Base-by-base conservation (phyloP, 495 filamentous ascomycete genomes). In the Neurospora sp. region DNA sequence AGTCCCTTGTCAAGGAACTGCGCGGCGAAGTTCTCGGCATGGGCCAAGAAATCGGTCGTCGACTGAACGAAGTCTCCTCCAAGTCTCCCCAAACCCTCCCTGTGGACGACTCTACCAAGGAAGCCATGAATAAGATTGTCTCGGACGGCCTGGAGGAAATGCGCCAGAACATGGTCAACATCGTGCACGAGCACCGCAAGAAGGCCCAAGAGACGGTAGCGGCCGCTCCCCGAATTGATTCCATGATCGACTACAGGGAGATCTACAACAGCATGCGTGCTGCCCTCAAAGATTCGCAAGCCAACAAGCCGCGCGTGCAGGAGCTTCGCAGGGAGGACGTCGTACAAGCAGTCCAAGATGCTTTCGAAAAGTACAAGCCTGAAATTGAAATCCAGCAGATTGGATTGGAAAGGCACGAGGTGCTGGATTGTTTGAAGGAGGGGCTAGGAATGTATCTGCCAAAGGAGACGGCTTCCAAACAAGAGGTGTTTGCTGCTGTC, bases 11-110 rank as follows among this genome's bases (percentile, higher is more conserved):
- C 14, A 90, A 93, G 47, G 94, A 98, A 75, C 85, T 99, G 44
- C 90, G 94, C 20, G 93, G 94, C 14, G 94, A 98, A 77, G 94
- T 98, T 8, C 87, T 98, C 2, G 94, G 93, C 4, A 97, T 98
- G 95, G 93, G 94, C 6, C 85, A 94, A 71, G 90, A 97, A 75
- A 86, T 98, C 38, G 93, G 90, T 39, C 88, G 92, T n/a, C 90
- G 92, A 77, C 84, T 98, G 3, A 93, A 97, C 71, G 87, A 92
- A 59, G 84, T 86, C 2, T 77, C 75, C 71, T 87, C 89, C 39
- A 83, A 84, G 22, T 81, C 83, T 59, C 9, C 31, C 4, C 39
- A 61, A 45, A 40, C n/a, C 35, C 20, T 22, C 35, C 35, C 14
- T 79, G 80, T 37, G 83, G 84, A 87, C 4, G 81, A 83, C 8